Evolutionary conservation across 2,329 filamentous ascomycete genomes (phyloP), one percentile per base, ranked within the genome.

Genomic region (Helicocarpus griseus): DNA sequence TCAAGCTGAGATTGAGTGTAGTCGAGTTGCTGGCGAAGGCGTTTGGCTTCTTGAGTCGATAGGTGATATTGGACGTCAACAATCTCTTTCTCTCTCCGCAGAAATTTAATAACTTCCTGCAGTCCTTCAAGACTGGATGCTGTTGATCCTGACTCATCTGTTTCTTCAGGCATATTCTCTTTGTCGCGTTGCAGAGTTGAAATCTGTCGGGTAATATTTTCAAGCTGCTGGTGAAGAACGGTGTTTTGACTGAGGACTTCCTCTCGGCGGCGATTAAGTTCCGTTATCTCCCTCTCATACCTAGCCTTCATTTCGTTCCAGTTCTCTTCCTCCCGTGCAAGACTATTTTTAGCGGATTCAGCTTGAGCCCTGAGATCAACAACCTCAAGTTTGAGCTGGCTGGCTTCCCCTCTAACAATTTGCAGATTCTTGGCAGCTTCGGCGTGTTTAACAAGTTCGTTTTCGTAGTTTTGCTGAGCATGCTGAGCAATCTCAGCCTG

Each of bases 41-140:
- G 83, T 69, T 94, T 95, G 50, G 82, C 78, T 69, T 98, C 93
- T 61, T 95, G 88, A 0, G 83, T 78, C 61, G 91, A 90, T 41
- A 97, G 77, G 60, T 96, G 90, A 61, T 89, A 87, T 63, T 97
- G 91, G n/a, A 96, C 88, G 60, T 98, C 91, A 7, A 96, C 79
- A 58, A 98, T 97, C 65, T 97, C 93, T 74, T 97, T 98, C 71
- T 98, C 94, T 39, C 89, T 86, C 43, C 91, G 85, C 55, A 98
- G 75, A 67, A 93, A 98, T 55, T 81, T 86, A 70, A 95, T 94
- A 52, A 98, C 81, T 62, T 97, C 91, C 55, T 93, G 86, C 8
- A 95, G 79, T 49, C 87, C 87, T 58, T 89, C 87, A 8, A 83
- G 73, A 38, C 80, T 82, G 4, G 79, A 71, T 5, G 76, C 70